Base-by-base conservation (phyloP, 768 basidiomycete genomes). In the Baorangia bicolor region DNA sequence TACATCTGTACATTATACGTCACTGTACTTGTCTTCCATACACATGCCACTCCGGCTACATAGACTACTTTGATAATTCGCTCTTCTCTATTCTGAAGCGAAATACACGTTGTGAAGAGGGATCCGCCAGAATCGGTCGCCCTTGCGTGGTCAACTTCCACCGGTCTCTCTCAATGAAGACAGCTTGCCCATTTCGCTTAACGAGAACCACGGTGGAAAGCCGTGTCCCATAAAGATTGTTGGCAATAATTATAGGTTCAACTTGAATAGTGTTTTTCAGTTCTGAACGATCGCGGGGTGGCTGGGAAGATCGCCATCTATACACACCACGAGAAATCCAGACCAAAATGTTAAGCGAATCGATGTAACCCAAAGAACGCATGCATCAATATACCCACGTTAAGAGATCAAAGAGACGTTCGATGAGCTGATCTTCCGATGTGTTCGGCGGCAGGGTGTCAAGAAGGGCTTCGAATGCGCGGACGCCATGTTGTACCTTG, bases 111-210 rank as follows among this genome's bases (percentile, higher is more conserved):
- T 84, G 73, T 38, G 76, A 74, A 16, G 68, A 59, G 42, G 75
- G 72, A 64, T 75, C 76, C 59, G 73, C 71, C 40, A 71, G 73
- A 35, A 64, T 63, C 7, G 75, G 73, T 56, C 64, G 66, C 21
- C 77, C 83, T 28, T 79, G 72, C 5, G 61, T 46, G 39, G 59
- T 71, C 50, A 82, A 63, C 49, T 64, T 68, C 86, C 86, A 92
- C 27, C 83, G 75, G 64, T 92, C 90, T 43, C 87, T 74, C 69
- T 93, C 91, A 42, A 87, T 74, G 63, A 90, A 92, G 18, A 82
- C 53, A 10, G 81, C 88, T 41, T 78, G 69, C 27, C 88, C 86
- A 49, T 77, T 76, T 57, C 78, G 80, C 53, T 77, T 76, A 20
- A 93, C 74, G 53, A 93, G 78, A 47, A 93, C 65, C 38, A 90